A percentile compares a stretch with the other conserved stretches of the same genome.
phyloP scores from a whole-genome alignment of 2,329 filamentous ascomycete genomes.

The Colletotrichum camelliae region DNA sequence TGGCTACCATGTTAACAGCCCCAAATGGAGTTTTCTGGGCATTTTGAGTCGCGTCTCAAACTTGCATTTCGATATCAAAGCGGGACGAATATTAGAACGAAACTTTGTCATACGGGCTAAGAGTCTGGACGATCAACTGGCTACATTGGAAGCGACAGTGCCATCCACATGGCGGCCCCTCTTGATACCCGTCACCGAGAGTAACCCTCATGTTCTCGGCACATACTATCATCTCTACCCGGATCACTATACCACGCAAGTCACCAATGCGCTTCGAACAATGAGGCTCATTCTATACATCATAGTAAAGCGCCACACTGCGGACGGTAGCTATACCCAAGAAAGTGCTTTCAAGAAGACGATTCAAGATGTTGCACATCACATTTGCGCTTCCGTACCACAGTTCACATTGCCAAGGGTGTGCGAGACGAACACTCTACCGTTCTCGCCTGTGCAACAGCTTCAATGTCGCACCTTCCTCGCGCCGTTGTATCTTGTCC shows the following conservation, averaged over 20 bases:
- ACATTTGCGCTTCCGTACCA: constrained; percentile 24
- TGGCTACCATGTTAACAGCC: not conserved
- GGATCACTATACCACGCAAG: constrained; percentile 25
- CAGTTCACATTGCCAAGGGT: constrained; percentile 22
- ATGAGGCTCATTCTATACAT: constrained; percentile 25
- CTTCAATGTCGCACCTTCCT: constrained; percentile 26
- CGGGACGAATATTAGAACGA: not conserved
- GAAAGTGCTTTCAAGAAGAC: not conserved
- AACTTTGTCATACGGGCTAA: not conserved
- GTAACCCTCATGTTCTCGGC: constrained; percentile 11
- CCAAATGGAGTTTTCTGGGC: constrained; percentile 1
- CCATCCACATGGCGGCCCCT: not conserved
- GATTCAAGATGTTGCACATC: not conserved
- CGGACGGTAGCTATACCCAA: not conserved
- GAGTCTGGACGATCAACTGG: not conserved
- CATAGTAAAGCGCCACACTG: not conserved
- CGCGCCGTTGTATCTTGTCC: constrained; percentile 23
- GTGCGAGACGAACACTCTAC: not conserved
- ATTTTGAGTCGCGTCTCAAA: not conserved
- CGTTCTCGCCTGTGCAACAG: constrained; percentile 23
- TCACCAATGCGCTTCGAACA: constrained; percentile 25
- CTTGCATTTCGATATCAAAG: not conserved
- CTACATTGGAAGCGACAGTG: not conserved
- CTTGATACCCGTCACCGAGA: not conserved
- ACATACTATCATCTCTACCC: constrained; percentile 25